A percentile compares a stretch with the other conserved stretches of the same genome.
phyloP scores from a whole-genome alignment of 2,329 filamentous ascomycete species.

The Sporothrix schenckii region DNA sequence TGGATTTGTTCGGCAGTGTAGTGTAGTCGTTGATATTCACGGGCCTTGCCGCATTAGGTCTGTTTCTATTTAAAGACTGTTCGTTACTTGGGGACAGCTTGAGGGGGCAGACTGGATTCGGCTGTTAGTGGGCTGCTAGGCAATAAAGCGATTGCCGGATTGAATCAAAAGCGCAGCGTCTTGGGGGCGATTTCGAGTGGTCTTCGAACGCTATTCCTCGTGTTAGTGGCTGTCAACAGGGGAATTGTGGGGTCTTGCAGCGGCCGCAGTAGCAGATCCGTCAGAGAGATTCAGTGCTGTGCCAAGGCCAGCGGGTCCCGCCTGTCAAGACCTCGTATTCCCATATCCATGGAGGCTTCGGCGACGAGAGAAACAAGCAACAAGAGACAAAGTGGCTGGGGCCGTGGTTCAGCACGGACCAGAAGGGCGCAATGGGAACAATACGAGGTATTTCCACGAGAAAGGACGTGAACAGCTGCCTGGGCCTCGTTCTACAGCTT shows the following conservation, averaged over 20 bases:
- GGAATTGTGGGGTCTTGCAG: not conserved
- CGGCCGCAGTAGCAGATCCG: not conserved
- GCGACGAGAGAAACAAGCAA: not conserved
- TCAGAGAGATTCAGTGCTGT: not conserved
- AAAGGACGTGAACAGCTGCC: not conserved
- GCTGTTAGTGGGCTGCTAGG: not conserved
- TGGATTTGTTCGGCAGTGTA: not conserved
- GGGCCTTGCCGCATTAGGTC: not conserved
- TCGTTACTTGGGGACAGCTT: not conserved
- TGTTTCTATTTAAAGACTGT: slow-evolving; percentile 18
- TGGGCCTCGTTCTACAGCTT: not conserved
- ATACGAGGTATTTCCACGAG: not conserved
- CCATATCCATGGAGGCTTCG: not conserved
- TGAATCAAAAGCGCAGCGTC: not conserved
- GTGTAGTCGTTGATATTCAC: not conserved
- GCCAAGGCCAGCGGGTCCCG: not conserved
- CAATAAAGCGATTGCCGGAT: not conserved
- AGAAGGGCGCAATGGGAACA: not conserved
- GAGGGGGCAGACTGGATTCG: not conserved
- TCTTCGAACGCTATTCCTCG: not conserved
- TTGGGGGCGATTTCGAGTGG: not conserved
- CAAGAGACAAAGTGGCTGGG: slow-evolving; percentile 16
- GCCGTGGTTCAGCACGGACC: slow-evolving; percentile 1
- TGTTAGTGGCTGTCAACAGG: not conserved
- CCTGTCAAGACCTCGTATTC: slow-evolving; percentile 11